Evolutionary conservation across 306 rosid genomes (phyloP), one percentile per base, ranked within the genome.

Genomic region (Cyamopsis tetragonoloba): DNA sequence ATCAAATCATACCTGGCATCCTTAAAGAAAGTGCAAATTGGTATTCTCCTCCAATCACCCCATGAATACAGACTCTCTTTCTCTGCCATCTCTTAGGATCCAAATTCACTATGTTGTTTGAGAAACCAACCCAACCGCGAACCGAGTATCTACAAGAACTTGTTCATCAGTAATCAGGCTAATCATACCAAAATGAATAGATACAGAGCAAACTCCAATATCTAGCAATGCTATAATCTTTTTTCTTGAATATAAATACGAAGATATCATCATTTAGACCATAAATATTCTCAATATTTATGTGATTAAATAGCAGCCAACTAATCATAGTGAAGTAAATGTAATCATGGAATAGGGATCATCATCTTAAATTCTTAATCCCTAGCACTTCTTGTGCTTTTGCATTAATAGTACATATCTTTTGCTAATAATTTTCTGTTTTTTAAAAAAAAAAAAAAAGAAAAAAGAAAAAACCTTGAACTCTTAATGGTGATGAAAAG

Each of bases 1-100:
- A n/a, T n/a, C n/a, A n/a, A 7, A 22, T 20, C 78, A 50, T 80
- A 89, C 98, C 96, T 82, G 50, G 73, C 76, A 74, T 87, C 86
- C 81, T 89, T 84, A 44, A 89, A 92, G 77, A 89, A 87, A 70
- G 79, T 64, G 64, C 51, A 74, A 23, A 80, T 19, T 38, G 93
- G 88, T 19, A 74, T 58, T 62, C 64, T 89, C 73, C 76, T 72
- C 79, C 73, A 72, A 54, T 84, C 86, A 44, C 76, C 78, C 17
- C 48, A 44, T 22, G 85, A 42, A 83, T 66, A 79, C 34, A 76
- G 35, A 37, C 39, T 67, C 46, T 66, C 80, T 71, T 83, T 84
- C 80, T 80, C 83, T 42, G 85, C 76, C 96, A 89, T 82, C 22
- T 68, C 30, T 46, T 50, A 15, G 46, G 72, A 65, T 39, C 71